Evolutionary conservation across 2,329 filamentous ascomycete genomes (phyloP).

Genomic region (Xylaria sp.): DNA sequence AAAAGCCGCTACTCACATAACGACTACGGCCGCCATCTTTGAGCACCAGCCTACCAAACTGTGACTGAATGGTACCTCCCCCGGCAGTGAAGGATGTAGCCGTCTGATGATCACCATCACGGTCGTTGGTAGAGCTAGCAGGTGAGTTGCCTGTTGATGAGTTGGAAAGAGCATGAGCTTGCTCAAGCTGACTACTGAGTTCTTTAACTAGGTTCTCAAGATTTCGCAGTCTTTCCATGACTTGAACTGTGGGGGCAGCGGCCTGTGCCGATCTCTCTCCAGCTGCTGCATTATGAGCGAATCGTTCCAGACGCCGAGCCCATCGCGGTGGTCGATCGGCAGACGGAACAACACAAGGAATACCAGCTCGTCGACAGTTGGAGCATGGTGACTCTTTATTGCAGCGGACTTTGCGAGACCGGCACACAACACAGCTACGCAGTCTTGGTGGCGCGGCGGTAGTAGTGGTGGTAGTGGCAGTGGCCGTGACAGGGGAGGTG

Average conservation of each 20-base stretch:
- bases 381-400: conserved; percentile 66
- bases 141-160: conserved; percentile 45
- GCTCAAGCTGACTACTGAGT: conserved; percentile 58
- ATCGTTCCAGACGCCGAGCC: conserved; percentile 61
- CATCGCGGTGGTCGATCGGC: conserved; percentile 63
- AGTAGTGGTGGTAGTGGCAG: background rate
- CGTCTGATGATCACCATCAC: conserved; percentile 30
- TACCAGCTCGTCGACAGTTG: conserved; percentile 64
- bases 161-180: conserved; percentile 50
- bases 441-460: conserved; percentile 26
- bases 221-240: conserved; percentile 61
- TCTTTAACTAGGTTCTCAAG: conserved; percentile 64
- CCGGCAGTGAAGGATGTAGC: conserved; percentile 19
- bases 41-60: conserved; percentile 61
- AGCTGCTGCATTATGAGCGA: conserved; percentile 46
- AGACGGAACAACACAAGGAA: conserved; percentile 62
- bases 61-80: conserved; percentile 48
- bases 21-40: conserved; percentile 55
- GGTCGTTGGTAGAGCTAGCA: conserved; percentile 43
- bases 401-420: conserved; percentile 66
- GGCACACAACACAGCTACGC: conserved; percentile 52
- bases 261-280: conserved; percentile 53
- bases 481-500: background rate
- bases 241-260: conserved; percentile 48
- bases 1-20: conserved; percentile 65